These are phyloP conservation scores for Yamadazyma buinensis DNA, from an alignment of 1,139 yeast species.

Conservation along the genomic window DNA sequence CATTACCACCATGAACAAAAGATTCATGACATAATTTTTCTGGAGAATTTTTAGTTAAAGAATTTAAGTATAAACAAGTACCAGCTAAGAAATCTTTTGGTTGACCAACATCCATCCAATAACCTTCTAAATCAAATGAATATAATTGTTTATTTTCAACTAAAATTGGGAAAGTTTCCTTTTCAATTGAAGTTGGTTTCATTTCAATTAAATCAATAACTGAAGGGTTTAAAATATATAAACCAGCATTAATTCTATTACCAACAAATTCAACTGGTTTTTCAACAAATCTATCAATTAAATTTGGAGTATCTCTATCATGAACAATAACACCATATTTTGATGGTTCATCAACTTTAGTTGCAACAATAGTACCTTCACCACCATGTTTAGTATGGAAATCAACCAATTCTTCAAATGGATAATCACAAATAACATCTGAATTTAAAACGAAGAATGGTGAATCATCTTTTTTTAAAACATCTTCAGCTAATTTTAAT, in stretches of 20 bases:
- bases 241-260: conserved; percentile 96
- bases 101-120: conserved; percentile 99
- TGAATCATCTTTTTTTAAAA: conserved; percentile 88
- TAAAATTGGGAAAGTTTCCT: conserved; percentile 97
- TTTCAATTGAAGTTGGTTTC: conserved; percentile 98
- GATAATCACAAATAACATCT: conserved; percentile 98
- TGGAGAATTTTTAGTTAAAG: conserved; percentile 79
- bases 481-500: conserved; percentile 91
- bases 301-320: conserved; percentile 86
- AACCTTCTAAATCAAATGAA: conserved; percentile 97
- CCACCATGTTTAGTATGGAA: conserved; percentile 98
- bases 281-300: conserved; percentile 98
- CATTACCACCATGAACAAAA: conserved; percentile 82
- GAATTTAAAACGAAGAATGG: conserved; percentile 98
- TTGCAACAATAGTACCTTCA: conserved; percentile 97
- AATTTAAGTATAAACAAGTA: conserved; percentile 85
- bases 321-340: conserved; percentile 99
- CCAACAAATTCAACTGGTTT: conserved; percentile 99
- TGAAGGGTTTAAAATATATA: conserved; percentile 93
- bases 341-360: conserved; percentile 99
- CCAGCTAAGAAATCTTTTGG: conserved; percentile 99
- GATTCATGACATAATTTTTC: conserved; percentile 63
- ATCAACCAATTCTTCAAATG: conserved; percentile 84
- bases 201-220: conserved; percentile 95
- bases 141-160: conserved; percentile 86